phyloP scores from a whole-genome alignment of 2,329 filamentous ascomycete species.

The Microcyclosporella mali region DNA sequence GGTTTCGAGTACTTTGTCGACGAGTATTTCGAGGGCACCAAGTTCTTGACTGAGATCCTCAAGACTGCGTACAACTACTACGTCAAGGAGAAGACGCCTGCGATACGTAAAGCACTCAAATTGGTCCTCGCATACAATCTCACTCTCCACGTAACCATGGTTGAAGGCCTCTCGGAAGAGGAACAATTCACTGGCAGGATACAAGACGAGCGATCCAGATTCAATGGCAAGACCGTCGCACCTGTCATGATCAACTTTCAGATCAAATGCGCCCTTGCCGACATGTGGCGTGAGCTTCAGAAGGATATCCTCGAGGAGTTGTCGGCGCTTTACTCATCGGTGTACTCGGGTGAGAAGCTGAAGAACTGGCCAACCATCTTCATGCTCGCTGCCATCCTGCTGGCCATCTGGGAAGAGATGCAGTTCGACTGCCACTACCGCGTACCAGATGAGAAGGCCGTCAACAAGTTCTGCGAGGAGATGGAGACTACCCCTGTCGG shows the following conservation, averaged over 20 bases:
- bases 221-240: constrained; percentile 81
- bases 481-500: constrained; percentile 96
- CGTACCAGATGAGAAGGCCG: constrained; percentile 72
- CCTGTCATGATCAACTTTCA: constrained; percentile 99
- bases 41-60: constrained; percentile 89
- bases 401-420: constrained; percentile 97
- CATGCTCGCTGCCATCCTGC: constrained; percentile 86
- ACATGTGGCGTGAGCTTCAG: constrained; percentile 96
- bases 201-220: constrained; percentile 78
- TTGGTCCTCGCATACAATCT: constrained; percentile 93
- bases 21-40: constrained; percentile 92
- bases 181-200: constrained; percentile 74
- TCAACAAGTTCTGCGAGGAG: constrained; percentile 90
- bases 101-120: constrained; percentile 92
- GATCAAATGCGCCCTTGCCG: constrained; percentile 93
- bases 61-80: constrained; percentile 95
- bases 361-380: constrained; percentile 99
- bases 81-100: constrained; percentile 75
- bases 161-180: constrained; percentile 81
- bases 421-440: constrained; percentile 98
- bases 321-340: constrained; percentile 87
- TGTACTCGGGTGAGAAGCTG: constrained; percentile 93
- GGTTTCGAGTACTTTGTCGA: constrained; percentile 92
- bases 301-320: constrained; percentile 95
- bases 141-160: constrained; percentile 88